Base-by-base conservation (phyloP, 768 basidiomycete genomes). In the Mycena chlorophos region DNA sequence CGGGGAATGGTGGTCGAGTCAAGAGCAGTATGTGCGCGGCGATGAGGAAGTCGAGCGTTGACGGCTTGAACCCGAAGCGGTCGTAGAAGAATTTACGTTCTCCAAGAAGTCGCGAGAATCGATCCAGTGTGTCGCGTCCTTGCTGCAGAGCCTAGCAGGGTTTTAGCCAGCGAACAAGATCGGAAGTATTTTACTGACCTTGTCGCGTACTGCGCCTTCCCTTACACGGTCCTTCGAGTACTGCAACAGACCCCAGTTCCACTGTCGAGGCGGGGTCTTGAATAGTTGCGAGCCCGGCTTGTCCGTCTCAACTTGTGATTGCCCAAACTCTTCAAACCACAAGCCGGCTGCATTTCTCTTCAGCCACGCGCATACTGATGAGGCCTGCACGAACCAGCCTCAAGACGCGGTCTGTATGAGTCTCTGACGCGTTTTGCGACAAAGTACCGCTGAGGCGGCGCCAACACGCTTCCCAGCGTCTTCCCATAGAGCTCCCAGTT, bases 401-500 rank as follows among this genome's bases (percentile, higher is more conserved):
- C n/a, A n/a, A n/a, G n/a, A n/a, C n/a, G n/a, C n/a, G n/a, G n/a
- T n/a, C n/a, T n/a, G n/a, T n/a, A n/a, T n/a, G n/a, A n/a, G n/a
- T n/a, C n/a, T 42, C 40, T 80, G 28, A 91, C 78, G 17, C 89
- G 80, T 4, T 68, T 64, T 0, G 89, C 86, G 5, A 89, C 81
- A 63, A 87, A 93, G 66, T 89, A 92, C 8, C 83, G 78, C 63
- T 88, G 87, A 1, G 89, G 90, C 2, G 87, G 52, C 14, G 83
- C 78, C 51, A 88, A 82, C 61, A 84, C 68, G 5, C 78, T 77
- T 1, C 78, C 81, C 37, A 92, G 70, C 0, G 76, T 69, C 3
- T 79, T 80, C 30, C 78, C 77, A 12, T 80, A 87, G 53, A 89
- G 61, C 10, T 64, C 69, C 78, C 87, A 92, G 60, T 93, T 93